phyloP scores from a whole-genome alignment of 2,329 filamentous ascomycete species.

The Claviceps digitariae region DNA sequence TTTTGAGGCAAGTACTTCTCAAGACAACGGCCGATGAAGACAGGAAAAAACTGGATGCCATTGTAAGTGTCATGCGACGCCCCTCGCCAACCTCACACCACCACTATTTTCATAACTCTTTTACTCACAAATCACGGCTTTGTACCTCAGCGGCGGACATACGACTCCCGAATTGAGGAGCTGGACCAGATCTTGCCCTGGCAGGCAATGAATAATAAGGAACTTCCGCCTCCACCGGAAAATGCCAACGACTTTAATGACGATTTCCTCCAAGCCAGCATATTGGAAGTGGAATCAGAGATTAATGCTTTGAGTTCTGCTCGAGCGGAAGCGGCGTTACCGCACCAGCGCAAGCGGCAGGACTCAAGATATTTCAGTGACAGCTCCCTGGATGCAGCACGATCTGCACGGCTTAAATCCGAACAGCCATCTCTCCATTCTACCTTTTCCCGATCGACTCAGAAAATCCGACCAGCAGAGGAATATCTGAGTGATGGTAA shows the following conservation, averaged over 20 bases:
- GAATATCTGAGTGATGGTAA: slow-evolving; percentile 31
- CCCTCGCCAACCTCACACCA: too few species aligned
- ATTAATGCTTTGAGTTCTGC: slow-evolving; percentile 24
- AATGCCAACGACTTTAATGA: slow-evolving; percentile 26
- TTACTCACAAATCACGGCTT: background rate
- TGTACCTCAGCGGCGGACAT: slow-evolving; percentile 58
- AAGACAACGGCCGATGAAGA: slow-evolving; percentile 79
- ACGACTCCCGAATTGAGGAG: slow-evolving; percentile 80
- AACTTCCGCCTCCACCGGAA: slow-evolving; percentile 57
- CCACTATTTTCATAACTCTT: background rate
- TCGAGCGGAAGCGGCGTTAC: slow-evolving; percentile 11
- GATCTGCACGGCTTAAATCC: slow-evolving; percentile 3
- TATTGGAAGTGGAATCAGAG: slow-evolving; percentile 1
- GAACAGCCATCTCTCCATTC: slow-evolving; percentile 30
- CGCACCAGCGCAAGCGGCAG: slow-evolving; percentile 10
- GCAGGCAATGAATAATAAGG: slow-evolving; percentile 48
- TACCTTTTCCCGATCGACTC: slow-evolving; percentile 38
- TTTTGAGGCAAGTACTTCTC: slow-evolving; percentile 77
- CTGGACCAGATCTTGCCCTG: slow-evolving; percentile 57
- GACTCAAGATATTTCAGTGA: slow-evolving; percentile 11
- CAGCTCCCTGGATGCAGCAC: slow-evolving; percentile 12
- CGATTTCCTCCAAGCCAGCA: slow-evolving; percentile 1
- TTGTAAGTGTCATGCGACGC: slow-evolving; percentile 49
- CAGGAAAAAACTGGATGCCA: slow-evolving; percentile 78
- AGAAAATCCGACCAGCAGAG: slow-evolving; percentile 15